Evolutionary conservation across 495 filamentous ascomycete species (phyloP), one percentile per base, ranked within the genome.

Genomic region (Neurospora sp.): DNA sequence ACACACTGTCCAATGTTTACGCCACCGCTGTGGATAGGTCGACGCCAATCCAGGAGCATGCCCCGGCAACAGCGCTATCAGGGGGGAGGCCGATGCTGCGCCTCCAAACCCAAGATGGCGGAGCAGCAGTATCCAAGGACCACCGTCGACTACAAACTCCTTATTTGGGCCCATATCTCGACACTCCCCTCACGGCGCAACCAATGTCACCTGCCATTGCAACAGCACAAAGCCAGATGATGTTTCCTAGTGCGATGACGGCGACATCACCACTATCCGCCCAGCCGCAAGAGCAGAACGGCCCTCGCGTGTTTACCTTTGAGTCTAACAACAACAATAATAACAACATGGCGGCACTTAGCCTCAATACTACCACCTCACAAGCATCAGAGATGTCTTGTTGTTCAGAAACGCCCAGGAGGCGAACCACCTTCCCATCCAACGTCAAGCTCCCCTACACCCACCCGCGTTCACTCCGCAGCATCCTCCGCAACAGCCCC

Each of bases 1-100:
- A 95, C 79, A 96, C 93, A 42, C 90, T 93, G 75, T 89, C 88
- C 40, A 96, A 96, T 79, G 88, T 89, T 72, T 93, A 94, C 78
- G 89, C 91, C 39, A 87, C 87, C 40, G 83, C 87, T n/a, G 89
- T 89, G 18, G 88, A 91, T 69, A 85, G 88, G 69, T 90, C 91
- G 41, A 88, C 90, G 8, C 88, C 88, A 16, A 76, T 79, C n/a
- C 79, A 82, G 69, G 80, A 79, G 59, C 82, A 80, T 18, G 80
- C 83, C 42, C 72, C 83, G 46, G 80, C 80, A 10, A 81, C 83
- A 61, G 82, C 85, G 73, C 40, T 79, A 68, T 75, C 70, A 40
- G 76, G 78, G 40, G 80, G 78, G 22, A 81, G 81, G 22, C 81
- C 85, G 38, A 74, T 83, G 40, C 78, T 87, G 44, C 84, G 84